These are phyloP conservation scores for Akanthomyces uredinophilus DNA, from an alignment of 2,329 filamentous ascomycete species.

Conservation along the genomic window DNA sequence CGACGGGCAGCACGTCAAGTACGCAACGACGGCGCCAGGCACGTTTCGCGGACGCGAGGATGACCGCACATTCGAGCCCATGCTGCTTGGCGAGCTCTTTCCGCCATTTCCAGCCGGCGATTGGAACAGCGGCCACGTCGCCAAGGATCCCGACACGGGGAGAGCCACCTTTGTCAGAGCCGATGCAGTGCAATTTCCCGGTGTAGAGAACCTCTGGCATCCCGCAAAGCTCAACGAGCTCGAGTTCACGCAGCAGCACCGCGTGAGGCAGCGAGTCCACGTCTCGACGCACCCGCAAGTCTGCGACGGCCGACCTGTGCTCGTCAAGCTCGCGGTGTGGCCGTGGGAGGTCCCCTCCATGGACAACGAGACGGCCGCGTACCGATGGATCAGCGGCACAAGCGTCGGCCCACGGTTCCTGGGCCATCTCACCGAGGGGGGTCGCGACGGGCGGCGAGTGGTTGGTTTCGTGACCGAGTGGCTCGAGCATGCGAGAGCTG, in stretches of 20 bases:
- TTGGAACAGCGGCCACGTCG: conserved; percentile 22
- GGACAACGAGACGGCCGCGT: conserved; percentile 24
- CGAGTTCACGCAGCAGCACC: conserved; percentile 21
- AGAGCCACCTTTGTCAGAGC: conserved; percentile 19
- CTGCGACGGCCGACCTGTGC: conserved; percentile 20
- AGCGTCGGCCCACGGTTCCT: conserved; percentile 25
- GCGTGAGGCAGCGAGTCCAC: conserved; percentile 22
- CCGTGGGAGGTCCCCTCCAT: conserved; percentile 23
- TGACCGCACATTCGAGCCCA: conserved; percentile 24
- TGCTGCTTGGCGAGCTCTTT: conserved; percentile 22
- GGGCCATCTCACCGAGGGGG: conserved; percentile 27
- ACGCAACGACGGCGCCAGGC: conserved; percentile 22
- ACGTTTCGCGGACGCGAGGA: conserved; percentile 22
- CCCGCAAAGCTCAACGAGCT: conserved; percentile 22
- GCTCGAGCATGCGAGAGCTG: conserved; percentile 21
- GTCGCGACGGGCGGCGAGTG: conserved; percentile 22
- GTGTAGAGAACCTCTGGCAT: conserved; percentile 22
- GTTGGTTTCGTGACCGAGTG: conserved; percentile 24
- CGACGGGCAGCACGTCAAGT: conserved; percentile 23
- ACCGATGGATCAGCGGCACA: conserved; percentile 23
- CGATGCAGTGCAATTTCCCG: conserved; percentile 19
- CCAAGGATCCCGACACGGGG: conserved; percentile 19
- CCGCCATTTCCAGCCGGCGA: conserved; percentile 24
- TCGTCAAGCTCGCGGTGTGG: conserved; percentile 25
- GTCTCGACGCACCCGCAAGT: conserved; percentile 22